Evolutionary conservation across 345 rosid species (phyloP), one percentile per base, ranked within the genome.

Genomic region (Physaria fendleri): DNA sequence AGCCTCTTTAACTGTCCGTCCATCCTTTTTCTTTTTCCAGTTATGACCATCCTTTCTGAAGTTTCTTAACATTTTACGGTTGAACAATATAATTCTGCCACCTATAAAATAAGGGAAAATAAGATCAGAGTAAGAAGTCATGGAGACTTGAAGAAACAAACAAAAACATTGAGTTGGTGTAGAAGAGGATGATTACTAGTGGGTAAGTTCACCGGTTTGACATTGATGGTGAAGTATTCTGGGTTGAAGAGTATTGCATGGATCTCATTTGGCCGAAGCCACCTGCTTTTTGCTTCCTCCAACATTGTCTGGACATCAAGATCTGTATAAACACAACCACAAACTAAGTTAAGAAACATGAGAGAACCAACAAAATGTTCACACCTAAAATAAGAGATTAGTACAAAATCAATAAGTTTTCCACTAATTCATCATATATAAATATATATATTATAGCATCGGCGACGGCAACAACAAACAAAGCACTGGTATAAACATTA

Each of bases 1-100:
- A 74, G 99, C 99, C 76, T 93, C 99, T 77, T 90, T 93, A 55
- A 89, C 80, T 2, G 99, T 93, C 85, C 85, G 87, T 64, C 99
- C 99, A 66, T 93, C 99, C 21, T 85, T 87, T 71, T 93, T 93
- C 95, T 89, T 93, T 81, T 90, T 93, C 99, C 99, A 93, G 69
- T 79, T 93, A 75, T 89, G 96, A 64, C 99, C 97, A 78, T 93
- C 99, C 65, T 82, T 89, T 54, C 99, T 78, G 74, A 93, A 93
- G 79, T 93, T 89, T 77, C 99, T 85, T 55, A 93, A 84, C 95
- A 81, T 87, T 84, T 87, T 93, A 37, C 99, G 92, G 40, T 93
- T 97, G 62, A 87, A 89, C 54, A 93, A 78, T 43, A 81, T 71
- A 48, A 87, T 71, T 9, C 68, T 77, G 28, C 99, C 99, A 76